Conservation (phyloP, 495 filamentous ascomycete genomes). For the Neurospora sp. region DNA sequence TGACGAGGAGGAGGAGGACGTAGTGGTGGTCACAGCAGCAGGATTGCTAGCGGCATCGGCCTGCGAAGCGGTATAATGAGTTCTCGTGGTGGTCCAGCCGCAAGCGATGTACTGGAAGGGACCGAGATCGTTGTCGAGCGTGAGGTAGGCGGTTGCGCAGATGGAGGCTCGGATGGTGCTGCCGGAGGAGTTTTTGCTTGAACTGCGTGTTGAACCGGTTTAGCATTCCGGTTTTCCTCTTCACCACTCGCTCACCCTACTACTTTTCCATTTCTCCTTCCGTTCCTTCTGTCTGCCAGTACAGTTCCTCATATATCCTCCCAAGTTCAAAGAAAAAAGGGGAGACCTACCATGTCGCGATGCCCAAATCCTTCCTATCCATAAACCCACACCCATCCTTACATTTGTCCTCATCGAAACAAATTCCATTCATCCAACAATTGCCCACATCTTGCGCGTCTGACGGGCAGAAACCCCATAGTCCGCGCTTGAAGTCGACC, state of each 20-base stretch:
- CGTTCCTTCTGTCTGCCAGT: background rate
- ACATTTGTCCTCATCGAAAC: background rate
- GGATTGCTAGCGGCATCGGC: background rate
- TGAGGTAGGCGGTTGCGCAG: background rate
- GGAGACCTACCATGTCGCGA: background rate
- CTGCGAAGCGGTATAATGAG: background rate
- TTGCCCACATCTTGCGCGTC: background rate
- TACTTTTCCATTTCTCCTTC: background rate
- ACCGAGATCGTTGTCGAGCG: background rate
- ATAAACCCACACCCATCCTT: background rate
- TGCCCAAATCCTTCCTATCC: background rate
- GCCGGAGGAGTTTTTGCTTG: background rate
- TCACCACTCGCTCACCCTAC: background rate
- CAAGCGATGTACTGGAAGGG: background rate
- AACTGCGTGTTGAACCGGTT: background rate
- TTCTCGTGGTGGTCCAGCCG: background rate
- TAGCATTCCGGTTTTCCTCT: background rate
- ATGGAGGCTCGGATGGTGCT: background rate
- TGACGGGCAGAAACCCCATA: background rate
- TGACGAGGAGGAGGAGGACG: background rate
- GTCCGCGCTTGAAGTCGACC: background rate
- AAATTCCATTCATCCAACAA: background rate
- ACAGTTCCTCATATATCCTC: background rate
- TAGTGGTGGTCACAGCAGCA: background rate
- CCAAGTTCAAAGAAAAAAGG: background rate